phyloP scores from a whole-genome alignment of 495 filamentous ascomycete genomes.

The Aspergillus mulundensis region DNA sequence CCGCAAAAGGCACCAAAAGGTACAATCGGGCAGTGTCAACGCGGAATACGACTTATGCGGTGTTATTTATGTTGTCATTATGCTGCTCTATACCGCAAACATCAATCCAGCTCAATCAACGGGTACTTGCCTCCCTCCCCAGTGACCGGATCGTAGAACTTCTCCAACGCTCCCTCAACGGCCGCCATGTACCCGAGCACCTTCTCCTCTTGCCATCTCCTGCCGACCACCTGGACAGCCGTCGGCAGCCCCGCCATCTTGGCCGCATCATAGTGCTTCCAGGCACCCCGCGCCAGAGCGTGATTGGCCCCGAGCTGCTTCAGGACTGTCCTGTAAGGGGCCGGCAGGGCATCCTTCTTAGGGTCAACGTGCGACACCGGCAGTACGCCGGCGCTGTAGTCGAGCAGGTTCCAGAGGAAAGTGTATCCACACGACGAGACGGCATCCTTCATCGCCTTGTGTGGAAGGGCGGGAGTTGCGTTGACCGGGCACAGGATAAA shows the following conservation, averaged over 20 bases:
- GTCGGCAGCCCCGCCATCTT: conserved; percentile 87
- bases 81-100: too few species aligned
- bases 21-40: too few species aligned
- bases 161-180: conserved; percentile 68
- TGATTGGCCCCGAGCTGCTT: conserved; percentile 52
- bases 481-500: conserved; percentile 83
- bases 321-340: conserved; percentile 47
- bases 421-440: conserved; percentile 92
- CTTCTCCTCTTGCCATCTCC: conserved; percentile 87
- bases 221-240: conserved; percentile 79
- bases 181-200: conserved; percentile 80
- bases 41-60: too few species aligned
- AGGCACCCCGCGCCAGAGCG: conserved; percentile 75
- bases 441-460: conserved; percentile 80
- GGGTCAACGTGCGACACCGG: conserved; percentile 83
- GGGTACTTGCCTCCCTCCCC: conserved; percentile 55
- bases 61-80: too few species aligned
- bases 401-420: conserved; percentile 91
- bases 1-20: too few species aligned
- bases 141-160: conserved; percentile 32
- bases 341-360: conserved; percentile 59
- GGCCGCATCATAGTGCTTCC: conserved; percentile 78
- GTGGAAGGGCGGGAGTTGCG: conserved; percentile 84
- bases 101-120: conserved; percentile 56
- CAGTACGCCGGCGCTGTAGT: conserved; percentile 81